These are phyloP conservation scores for Saturnispora ahearnii DNA, from an alignment of 805 yeast species.

Conservation along the genomic window DNA sequence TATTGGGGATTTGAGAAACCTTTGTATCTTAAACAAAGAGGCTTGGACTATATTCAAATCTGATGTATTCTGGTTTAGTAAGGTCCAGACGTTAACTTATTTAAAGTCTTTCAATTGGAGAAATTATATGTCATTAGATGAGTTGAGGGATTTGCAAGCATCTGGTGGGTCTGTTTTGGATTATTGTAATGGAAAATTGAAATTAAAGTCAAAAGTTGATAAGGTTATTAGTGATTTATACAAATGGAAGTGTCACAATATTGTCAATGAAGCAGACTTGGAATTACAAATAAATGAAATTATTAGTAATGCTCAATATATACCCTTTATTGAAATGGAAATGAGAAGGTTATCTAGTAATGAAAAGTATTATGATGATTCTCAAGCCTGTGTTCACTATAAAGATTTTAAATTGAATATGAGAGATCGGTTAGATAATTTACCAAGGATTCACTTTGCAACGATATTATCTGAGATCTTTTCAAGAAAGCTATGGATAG, in stretches of 20 bases:
- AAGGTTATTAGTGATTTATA: background rate
- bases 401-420: background rate
- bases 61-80: background rate
- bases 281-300: background rate
- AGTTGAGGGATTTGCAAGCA: background rate
- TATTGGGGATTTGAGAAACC: background rate
- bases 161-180: background rate
- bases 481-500: background rate
- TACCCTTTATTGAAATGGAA: background rate
- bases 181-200: constrained; percentile 1
- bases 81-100: background rate
- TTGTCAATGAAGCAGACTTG: background rate
- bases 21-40: constrained; percentile 1
- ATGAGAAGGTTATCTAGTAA: background rate
- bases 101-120: constrained; percentile 2
- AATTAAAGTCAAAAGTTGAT: background rate
- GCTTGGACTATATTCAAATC: background rate
- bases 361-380: background rate
- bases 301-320: background rate
- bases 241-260: background rate
- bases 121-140: background rate
- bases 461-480: background rate
- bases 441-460: background rate
- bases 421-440: background rate
- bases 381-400: background rate